These are phyloP conservation scores for Fusarium sp. DNA, from an alignment of 2,329 filamentous ascomycete species.

Conservation along the genomic window DNA sequence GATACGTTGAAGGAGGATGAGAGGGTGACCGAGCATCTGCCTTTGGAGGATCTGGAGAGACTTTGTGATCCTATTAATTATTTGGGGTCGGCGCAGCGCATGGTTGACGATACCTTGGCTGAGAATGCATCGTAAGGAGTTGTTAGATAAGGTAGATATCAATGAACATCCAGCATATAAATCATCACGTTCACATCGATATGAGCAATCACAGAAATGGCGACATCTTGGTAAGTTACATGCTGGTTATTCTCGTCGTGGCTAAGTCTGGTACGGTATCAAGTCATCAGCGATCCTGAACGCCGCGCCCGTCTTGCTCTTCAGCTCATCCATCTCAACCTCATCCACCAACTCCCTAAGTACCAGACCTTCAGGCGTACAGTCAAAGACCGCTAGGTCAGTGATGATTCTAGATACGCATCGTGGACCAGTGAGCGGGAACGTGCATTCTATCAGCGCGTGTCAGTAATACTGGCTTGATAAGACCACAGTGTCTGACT, in stretches of 20 bases:
- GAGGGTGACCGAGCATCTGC: accelerated
- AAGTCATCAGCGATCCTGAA: background rate
- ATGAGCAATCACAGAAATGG: background rate
- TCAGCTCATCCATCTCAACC: background rate
- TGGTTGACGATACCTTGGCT: background rate
- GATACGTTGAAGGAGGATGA: background rate
- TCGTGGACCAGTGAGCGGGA: conserved; percentile 84
- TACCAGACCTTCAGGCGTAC: background rate
- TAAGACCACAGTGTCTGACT: background rate
- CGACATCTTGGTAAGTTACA: accelerated
- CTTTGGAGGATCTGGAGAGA: background rate
- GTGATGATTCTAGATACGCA: conserved; percentile 92
- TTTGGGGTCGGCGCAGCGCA: background rate
- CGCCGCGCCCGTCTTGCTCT: background rate
- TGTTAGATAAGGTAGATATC: accelerated
- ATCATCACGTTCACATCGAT: background rate
- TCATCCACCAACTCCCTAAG: background rate
- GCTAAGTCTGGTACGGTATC: background rate
- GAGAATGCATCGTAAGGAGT: accelerated
- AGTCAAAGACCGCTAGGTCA: conserved; percentile 58
- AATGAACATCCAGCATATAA: background rate
- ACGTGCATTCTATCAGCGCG: conserved; percentile 66
- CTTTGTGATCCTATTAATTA: conserved; percentile 16
- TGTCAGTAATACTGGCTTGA: background rate
- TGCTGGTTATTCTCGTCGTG: accelerated